Conservation (phyloP, 1,284 basidiomycete species). For the Kalmanozyma brasiliensis region DNA sequence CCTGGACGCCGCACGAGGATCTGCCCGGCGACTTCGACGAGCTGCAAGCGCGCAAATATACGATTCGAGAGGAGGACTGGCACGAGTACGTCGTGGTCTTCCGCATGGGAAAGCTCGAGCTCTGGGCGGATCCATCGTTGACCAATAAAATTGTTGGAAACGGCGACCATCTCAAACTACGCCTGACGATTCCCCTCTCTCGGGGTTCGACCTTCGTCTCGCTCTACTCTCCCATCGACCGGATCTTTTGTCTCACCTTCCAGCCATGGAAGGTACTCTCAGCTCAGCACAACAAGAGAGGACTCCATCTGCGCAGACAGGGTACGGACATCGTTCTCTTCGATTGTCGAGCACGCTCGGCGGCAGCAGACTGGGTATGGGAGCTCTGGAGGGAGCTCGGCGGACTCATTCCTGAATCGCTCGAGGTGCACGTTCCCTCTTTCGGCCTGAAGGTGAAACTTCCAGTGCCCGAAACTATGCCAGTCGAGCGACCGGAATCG, state of each 20-base stretch:
- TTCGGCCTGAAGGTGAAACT: conserved; percentile 75
- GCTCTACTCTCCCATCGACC: conserved; percentile 81
- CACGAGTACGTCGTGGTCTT: conserved; percentile 82
- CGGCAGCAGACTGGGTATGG: conserved; percentile 85
- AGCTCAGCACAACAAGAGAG: conserved; percentile 12
- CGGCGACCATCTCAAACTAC: conserved; percentile 70
- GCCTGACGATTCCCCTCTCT: conserved; percentile 78
- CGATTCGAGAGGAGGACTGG: conserved; percentile 78
- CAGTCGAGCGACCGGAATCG: conserved; percentile 26
- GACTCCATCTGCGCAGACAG: conserved; percentile 69
- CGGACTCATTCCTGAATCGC: conserved; percentile 70
- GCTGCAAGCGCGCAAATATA: conserved; percentile 70
- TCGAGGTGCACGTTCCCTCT: conserved; percentile 71
- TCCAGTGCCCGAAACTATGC: conserved; percentile 73
- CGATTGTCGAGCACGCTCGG: conserved; percentile 73
- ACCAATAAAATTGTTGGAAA: conserved; percentile 49
- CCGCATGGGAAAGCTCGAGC: conserved; percentile 77
- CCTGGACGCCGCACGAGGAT: conserved; percentile 73
- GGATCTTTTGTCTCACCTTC: conserved; percentile 79
- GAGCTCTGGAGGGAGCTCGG: conserved; percentile 78
- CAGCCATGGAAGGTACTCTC: conserved; percentile 38
- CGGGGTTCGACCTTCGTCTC: conserved; percentile 75
- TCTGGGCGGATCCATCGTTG: conserved; percentile 77
- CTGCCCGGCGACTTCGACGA: conserved; percentile 77
- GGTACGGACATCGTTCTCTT: conserved; percentile 84